Evolutionary conservation across 1,284 basidiomycete species (phyloP).

Genomic region (Exsudoporus floridanus): DNA sequence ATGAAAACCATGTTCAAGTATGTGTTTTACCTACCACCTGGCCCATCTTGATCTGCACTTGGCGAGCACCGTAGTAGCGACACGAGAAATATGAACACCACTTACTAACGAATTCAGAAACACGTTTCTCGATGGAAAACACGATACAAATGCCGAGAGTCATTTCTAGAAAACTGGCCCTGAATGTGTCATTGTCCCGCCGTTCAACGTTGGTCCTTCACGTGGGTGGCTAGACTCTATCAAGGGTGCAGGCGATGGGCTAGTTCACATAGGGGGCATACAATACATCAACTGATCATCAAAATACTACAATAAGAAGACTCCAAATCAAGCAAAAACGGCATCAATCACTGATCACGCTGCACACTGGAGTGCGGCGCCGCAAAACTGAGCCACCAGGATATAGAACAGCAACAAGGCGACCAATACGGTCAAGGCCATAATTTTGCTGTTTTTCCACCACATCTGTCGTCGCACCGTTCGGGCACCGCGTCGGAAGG

Average conservation of each 20-base stretch:
- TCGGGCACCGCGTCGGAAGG: slow-evolving; percentile 89
- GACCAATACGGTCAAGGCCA: slow-evolving; percentile 72
- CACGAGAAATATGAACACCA: too few species aligned
- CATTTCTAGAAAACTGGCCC: too few species aligned
- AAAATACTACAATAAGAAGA: slow-evolving; percentile 6
- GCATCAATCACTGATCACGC: slow-evolving; percentile 13
- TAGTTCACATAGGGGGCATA: neutral
- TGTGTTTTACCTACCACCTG: too few species aligned
- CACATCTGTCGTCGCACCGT: slow-evolving; percentile 91
- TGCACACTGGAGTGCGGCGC: slow-evolving; percentile 67
- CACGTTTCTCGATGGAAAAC: too few species aligned
- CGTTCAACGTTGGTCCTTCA: too few species aligned
- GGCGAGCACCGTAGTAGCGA: too few species aligned
- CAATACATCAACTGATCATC: slow-evolving; percentile 10
- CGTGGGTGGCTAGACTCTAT: too few species aligned
- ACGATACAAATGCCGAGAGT: too few species aligned
- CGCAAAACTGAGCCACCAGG: slow-evolving; percentile 84
- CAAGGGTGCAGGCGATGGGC: neutral
- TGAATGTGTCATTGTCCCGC: too few species aligned
- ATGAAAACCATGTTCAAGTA: too few species aligned
- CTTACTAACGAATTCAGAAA: too few species aligned
- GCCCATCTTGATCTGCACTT: too few species aligned
- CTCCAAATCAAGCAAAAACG: neutral
- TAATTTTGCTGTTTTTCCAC: slow-evolving; percentile 88
- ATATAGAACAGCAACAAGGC: slow-evolving; percentile 76